A percentile compares a stretch with the other conserved stretches of the same genome.
These are phyloP conservation scores for Syzygium jambos DNA, from an alignment of 345 rosid genomes.

Conservation along the genomic window DNA sequence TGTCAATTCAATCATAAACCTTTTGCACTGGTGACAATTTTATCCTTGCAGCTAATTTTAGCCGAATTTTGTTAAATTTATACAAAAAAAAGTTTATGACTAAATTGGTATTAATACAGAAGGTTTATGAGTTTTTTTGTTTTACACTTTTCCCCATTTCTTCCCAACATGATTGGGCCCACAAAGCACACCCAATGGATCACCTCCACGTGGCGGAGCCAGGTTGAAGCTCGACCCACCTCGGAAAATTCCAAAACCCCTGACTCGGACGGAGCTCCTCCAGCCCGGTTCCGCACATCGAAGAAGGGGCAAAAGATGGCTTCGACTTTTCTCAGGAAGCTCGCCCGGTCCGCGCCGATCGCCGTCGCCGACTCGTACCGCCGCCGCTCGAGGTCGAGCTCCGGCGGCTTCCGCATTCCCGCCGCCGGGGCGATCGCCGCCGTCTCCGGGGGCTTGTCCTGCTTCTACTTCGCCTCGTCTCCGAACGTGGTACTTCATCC, in stretches of 20 bases:
- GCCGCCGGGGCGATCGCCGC: slow-evolving; percentile 67
- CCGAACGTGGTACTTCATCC: slow-evolving; percentile 43
- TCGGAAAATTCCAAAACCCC: neutral
- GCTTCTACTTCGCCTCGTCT: slow-evolving; percentile 42
- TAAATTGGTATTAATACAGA: rapidly evolving
- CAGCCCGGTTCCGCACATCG: neutral
- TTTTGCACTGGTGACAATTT: too few species aligned
- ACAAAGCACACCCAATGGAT: neutral
- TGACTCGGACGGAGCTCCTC: neutral
- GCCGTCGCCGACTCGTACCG: slow-evolving; percentile 21
- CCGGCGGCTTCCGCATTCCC: slow-evolving; percentile 37
- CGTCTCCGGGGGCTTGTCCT: slow-evolving; percentile 74
- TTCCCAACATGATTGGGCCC: neutral
- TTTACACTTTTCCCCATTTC: neutral
- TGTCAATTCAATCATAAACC: too few species aligned
- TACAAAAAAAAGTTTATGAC: too few species aligned
- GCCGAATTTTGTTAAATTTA: too few species aligned
- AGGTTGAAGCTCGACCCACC: neutral
- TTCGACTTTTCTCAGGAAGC: neutral
- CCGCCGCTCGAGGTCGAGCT: slow-evolving; percentile 30
- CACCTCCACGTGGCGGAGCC: neutral
- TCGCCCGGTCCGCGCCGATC: neutral
- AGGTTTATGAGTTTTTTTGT: too few species aligned
- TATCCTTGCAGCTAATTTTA: too few species aligned
- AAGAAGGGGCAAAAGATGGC: neutral